These are phyloP conservation scores for Tuber melanosporum DNA, from an alignment of 495 filamentous ascomycete genomes.

Conservation along the genomic window DNA sequence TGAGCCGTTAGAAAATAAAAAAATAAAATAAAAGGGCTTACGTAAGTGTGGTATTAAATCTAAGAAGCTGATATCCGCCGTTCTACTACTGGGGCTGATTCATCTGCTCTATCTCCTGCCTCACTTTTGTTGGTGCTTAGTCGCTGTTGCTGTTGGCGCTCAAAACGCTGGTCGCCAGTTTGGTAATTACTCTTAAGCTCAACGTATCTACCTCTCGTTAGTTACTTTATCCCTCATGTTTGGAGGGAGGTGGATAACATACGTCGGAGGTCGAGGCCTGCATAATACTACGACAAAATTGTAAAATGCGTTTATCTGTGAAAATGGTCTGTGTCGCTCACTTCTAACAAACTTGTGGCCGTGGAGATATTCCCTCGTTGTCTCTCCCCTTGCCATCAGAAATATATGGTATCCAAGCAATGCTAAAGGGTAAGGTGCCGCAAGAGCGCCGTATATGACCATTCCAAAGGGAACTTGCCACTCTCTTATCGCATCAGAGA, in stretches of 20 bases:
- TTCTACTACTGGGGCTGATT: slow-evolving; percentile 13
- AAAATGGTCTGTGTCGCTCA: slow-evolving; percentile 86
- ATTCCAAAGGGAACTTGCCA: slow-evolving; percentile 75
- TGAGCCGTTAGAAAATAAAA: background rate
- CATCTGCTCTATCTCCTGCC: slow-evolving; percentile 12
- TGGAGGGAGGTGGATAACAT: slow-evolving; percentile 12
- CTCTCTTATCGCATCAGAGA: slow-evolving; percentile 54
- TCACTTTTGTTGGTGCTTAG: slow-evolving; percentile 12
- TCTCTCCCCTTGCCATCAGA: slow-evolving; percentile 82
- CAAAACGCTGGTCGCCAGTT: slow-evolving; percentile 76
- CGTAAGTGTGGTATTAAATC: background rate
- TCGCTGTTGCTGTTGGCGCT: slow-evolving; percentile 43
- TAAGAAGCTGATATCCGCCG: background rate
- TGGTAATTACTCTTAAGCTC: slow-evolving; percentile 72
- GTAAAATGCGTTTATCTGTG: slow-evolving; percentile 63
- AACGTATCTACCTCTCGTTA: slow-evolving; percentile 50
- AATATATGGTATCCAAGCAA: slow-evolving; percentile 84
- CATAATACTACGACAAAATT: slow-evolving; percentile 80
- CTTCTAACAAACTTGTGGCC: slow-evolving; percentile 87
- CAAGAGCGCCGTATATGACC: slow-evolving; percentile 72
- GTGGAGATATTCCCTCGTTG: slow-evolving; percentile 91
- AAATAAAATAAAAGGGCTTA: background rate
- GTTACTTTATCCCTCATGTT: background rate
- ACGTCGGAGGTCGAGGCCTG: slow-evolving; percentile 79
- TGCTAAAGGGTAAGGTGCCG: slow-evolving; percentile 72